Base-by-base conservation (phyloP, 345 rosid genomes). In the Populus tremula region DNA sequence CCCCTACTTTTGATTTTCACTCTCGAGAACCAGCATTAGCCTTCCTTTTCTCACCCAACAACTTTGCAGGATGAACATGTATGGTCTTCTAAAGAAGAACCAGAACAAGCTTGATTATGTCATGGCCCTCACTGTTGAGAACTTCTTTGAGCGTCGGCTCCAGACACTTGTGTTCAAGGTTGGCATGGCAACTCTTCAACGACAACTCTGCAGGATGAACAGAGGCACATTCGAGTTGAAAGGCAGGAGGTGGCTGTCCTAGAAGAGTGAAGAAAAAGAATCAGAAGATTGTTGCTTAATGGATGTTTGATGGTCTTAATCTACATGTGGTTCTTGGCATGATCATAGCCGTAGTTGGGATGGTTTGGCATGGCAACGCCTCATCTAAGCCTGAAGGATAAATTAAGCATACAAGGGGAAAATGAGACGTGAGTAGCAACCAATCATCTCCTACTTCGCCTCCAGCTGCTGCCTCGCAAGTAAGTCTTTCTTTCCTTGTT, bases 221-320 rank as follows among this genome's bases (percentile, higher is more conserved):
- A 29, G 29, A 29, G 29, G 29, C 29, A 29, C 29, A 29, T 29
- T 29, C 1, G 29, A 29, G 29, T 29, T 29, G 29, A 29, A 29
- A 29, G 29, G 29, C 29, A 29, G 82, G 82, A 14, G 76, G 76
- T 27, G 81, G 81, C 4, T 71, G 94, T 23, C 89, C 92, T 0
- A 92, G 94, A 23, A 86, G 94, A 79, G 94, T 87, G 69, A 90
- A 86, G 92, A 84, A 91, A 88, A 90, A 66, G 86, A 90, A 90
- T 56, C 82, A 80, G 76, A 89, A 78, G 81, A 89, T 92, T 56
- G 91, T 91, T 49, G 86, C 90, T 29, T 1, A 29, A 1, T 29
- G 1, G 29, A 29, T 29, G 29, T 29, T 29, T 29, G 84, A 81
- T 43, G 78, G 82, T 31, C 85, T 87, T 17, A 85, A 81, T 14